Conservation (phyloP, 768 basidiomycete genomes). For the Hemileccinum rubropunctum region DNA sequence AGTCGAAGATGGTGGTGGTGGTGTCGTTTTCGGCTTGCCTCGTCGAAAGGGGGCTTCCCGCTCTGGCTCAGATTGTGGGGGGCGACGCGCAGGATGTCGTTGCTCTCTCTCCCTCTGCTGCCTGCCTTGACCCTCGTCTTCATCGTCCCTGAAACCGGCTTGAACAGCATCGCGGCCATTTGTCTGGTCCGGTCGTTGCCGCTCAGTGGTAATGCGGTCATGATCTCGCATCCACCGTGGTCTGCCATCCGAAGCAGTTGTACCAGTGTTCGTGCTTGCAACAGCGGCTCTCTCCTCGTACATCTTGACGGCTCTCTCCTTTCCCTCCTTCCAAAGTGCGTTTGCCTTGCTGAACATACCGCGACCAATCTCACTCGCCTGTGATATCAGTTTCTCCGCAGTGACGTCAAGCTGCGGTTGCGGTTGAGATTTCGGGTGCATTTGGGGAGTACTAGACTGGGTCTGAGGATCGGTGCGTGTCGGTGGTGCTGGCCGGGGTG, state of each 20-base stretch:
- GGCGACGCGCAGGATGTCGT: slow-evolving; percentile 3
- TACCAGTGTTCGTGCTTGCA: slow-evolving; percentile 15
- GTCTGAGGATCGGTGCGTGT: slow-evolving; percentile 3
- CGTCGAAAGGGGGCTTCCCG: slow-evolving; percentile 40
- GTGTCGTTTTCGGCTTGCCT: slow-evolving; percentile 27
- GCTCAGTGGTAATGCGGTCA: slow-evolving; percentile 7
- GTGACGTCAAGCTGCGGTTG: slow-evolving; percentile 50
- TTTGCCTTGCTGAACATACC: slow-evolving; percentile 82
- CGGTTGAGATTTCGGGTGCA: too few relatives aligned
- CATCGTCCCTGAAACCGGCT: slow-evolving; percentile 38
- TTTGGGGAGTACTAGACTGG: not conserved
- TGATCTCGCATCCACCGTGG: slow-evolving; percentile 68
- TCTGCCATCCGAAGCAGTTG: slow-evolving; percentile 33
- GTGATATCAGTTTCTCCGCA: slow-evolving; percentile 75
- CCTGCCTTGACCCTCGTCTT: slow-evolving; percentile 20
- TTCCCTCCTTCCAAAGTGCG: slow-evolving; percentile 82
- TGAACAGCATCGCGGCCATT: slow-evolving; percentile 16
- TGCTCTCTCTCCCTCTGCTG: slow-evolving; percentile 7
- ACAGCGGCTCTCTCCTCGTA: slow-evolving; percentile 70
- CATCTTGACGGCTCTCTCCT: slow-evolving; percentile 72
- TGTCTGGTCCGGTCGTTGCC: slow-evolving; percentile 17
- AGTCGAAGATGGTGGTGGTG: too few relatives aligned
- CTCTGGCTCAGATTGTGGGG: slow-evolving; percentile 8
- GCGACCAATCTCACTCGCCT: slow-evolving; percentile 84
- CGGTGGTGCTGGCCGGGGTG: slow-evolving; percentile 2